Conservation (phyloP, 1,284 basidiomycete species). For the Gymnopus androsaceus region DNA sequence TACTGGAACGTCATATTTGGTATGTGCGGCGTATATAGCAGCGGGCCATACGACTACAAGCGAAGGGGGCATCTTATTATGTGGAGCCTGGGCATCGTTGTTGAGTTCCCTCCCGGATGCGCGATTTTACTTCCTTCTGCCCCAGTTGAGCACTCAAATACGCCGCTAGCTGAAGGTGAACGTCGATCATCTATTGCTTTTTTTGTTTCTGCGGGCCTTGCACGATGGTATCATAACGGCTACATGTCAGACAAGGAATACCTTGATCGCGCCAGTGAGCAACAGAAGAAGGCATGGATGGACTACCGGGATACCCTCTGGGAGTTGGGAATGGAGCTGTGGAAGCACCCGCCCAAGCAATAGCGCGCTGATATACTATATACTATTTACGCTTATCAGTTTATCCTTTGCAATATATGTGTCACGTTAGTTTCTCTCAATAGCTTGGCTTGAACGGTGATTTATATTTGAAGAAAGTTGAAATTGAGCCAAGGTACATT, state of each 20-base stretch:
- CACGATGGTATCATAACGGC: conserved; percentile 1
- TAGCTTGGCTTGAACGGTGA: too few relatives aligned
- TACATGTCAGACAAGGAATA: conserved; percentile 5
- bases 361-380: too few relatives aligned
- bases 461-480: too few relatives aligned
- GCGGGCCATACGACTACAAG: not conserved
- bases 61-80: conserved; percentile 1
- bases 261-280: too few relatives aligned
- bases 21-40: not conserved
- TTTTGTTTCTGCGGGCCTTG: not conserved
- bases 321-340: too few relatives aligned
- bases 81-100: conserved; percentile 2
- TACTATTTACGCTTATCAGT: too few relatives aligned
- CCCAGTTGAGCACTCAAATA: not conserved
- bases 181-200: not conserved
- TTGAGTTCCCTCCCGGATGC: conserved; percentile 4
- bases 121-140: conserved; percentile 3
- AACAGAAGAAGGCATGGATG: too few relatives aligned
- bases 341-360: too few relatives aligned
- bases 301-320: too few relatives aligned
- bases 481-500: too few relatives aligned
- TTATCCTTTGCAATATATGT: too few relatives aligned
- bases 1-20: conserved; percentile 3
- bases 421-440: too few relatives aligned
- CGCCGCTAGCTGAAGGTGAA: not conserved